Conservation (phyloP, 2,329 filamentous ascomycete genomes). For the Beauveria sp. region DNA sequence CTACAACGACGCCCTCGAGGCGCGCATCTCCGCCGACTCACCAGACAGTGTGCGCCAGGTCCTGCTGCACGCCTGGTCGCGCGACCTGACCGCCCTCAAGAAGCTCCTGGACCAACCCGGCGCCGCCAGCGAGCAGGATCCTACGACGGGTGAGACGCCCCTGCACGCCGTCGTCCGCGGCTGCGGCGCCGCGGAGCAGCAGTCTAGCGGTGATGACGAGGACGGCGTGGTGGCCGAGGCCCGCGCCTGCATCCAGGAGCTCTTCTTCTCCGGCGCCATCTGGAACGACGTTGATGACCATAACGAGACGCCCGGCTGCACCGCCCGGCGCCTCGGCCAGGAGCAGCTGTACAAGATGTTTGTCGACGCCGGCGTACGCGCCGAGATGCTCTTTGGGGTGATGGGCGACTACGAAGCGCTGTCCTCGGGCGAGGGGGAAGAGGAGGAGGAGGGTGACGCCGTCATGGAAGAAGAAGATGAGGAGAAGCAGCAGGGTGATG, state of each 20-base stretch:
- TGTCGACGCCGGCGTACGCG: slow-evolving; percentile 83
- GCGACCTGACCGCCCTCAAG: slow-evolving; percentile 59
- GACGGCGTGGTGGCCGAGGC: slow-evolving; percentile 49
- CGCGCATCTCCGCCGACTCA: slow-evolving; percentile 46
- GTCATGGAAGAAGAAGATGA: slow-evolving; percentile 28
- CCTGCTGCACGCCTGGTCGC: slow-evolving; percentile 47
- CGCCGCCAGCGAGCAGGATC: slow-evolving; percentile 70
- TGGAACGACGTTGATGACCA: slow-evolving; percentile 92
- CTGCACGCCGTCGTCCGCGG: slow-evolving; percentile 85
- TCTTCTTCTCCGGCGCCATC: slow-evolving; percentile 83
- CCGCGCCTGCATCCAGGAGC: slow-evolving; percentile 60
- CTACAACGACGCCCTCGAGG: slow-evolving; percentile 42
- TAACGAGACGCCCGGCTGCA: slow-evolving; percentile 84
- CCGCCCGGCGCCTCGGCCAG: slow-evolving; percentile 65
- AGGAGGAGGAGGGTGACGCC: slow-evolving; percentile 42
- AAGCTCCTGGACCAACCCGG: slow-evolving; percentile 58
- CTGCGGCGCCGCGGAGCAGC: slow-evolving; percentile 36
- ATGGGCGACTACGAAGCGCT: slow-evolving; percentile 76
- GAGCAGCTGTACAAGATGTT: slow-evolving; percentile 69
- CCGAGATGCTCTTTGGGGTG: slow-evolving; percentile 76
- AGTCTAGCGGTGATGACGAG: slow-evolving; percentile 19
- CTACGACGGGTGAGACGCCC: slow-evolving; percentile 76
- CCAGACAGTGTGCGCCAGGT: slow-evolving; percentile 43
- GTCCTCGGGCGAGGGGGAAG: slow-evolving; percentile 46
- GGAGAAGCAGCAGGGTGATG: slow-evolving; percentile 19